Conservation (phyloP, 257 asterid genomes). For the Capsicum baccatum region DNA sequence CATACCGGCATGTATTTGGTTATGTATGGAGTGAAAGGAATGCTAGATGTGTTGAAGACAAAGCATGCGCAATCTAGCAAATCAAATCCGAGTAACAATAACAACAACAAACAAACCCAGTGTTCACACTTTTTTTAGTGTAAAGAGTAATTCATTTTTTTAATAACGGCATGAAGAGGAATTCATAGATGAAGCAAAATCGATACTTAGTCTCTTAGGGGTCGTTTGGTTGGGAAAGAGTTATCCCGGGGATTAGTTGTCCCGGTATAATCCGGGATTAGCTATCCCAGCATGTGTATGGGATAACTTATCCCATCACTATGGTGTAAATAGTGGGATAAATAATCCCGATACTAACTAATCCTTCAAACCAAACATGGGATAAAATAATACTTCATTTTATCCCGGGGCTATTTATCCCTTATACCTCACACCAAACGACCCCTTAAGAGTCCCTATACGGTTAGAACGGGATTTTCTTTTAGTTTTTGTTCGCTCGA, state of each 20-base stretch:
- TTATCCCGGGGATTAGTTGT: no score
- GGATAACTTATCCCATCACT: no score
- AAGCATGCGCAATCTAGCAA: constrained; percentile 16
- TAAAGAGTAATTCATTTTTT: neutral
- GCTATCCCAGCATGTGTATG: no score
- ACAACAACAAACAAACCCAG: neutral
- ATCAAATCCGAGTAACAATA: neutral
- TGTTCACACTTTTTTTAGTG: neutral
- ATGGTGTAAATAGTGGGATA: no score
- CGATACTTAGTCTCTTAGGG: neutral
- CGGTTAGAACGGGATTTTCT: neutral
- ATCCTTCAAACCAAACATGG: no score
- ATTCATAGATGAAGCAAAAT: neutral
- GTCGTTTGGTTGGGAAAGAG: no score
- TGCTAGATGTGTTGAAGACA: neutral
- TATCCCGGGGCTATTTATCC: no score
- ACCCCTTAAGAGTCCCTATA: neutral
- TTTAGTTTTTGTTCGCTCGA: neutral
- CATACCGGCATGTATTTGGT: neutral
- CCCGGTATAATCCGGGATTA: no score
- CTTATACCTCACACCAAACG: no score
- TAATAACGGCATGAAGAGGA: neutral
- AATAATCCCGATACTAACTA: no score
- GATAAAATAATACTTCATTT: no score
- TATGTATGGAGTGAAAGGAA: neutral